Base-by-base conservation (phyloP, 805 yeast species). In the Kuraishia cidri region DNA sequence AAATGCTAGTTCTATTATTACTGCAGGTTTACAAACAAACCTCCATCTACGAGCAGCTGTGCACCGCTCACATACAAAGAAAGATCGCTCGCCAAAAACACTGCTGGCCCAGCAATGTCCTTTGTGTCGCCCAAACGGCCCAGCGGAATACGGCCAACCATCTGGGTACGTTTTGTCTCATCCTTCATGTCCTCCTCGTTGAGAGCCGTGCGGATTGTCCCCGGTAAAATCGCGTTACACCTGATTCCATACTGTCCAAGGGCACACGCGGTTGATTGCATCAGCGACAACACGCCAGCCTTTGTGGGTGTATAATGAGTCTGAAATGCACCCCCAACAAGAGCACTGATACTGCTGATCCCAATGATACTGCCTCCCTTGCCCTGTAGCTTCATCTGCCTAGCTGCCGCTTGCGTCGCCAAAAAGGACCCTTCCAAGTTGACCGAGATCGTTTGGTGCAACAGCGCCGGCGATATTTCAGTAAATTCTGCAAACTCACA, bases 271-370 rank as follows among this genome's bases (percentile, higher is more conserved):
- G 52, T 50, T 11, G 66, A 55, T 42, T 64, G 69, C 56, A 63
- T 64, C 39, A 65, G 44, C 13, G 65, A 59, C 30, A 62, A 42
- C 26, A 65, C 50, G 12, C 67, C 71, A n/a, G 68, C 69, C 36
- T 65, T 65, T 9, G 71, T 62, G 12, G 70, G 68, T n/a, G 67
- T 60, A 43, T 65, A 65, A 40, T 64, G 69, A 4, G 64, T 58
- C 38, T 64, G 71, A 26, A 44, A 42, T 5, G 60, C 68, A 18
- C 71, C 72, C 13, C 70, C 71, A 6, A 64, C 69, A 7, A 64
- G 45, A 1, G 69, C 69, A 37, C 64, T 54, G 35, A 65, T 62
- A 29, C 62, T 53, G 16, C 62, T 52, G 26, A 64, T 46, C 7
- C 66, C 70, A 25, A 66, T 65, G 34, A 66, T 64, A 10, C 66